phyloP scores from a whole-genome alignment of 495 filamentous ascomycete species.

The Xylaria grammica region DNA sequence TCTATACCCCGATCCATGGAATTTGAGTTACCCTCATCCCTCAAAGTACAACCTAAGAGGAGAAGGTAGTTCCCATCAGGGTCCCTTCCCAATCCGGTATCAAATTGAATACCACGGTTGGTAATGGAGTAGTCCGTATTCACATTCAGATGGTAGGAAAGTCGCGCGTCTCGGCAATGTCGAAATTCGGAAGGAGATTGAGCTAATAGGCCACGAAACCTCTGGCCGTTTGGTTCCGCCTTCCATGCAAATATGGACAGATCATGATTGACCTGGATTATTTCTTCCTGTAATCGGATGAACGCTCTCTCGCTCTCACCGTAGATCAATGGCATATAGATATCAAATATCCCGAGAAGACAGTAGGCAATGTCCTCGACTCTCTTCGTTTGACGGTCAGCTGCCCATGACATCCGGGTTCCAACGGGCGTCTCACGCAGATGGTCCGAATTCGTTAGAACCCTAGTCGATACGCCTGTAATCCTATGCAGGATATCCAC shows the following conservation, averaged over 20 bases:
- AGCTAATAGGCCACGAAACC: constrained; percentile 2
- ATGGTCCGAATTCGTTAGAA: background rate
- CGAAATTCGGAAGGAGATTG: constrained; percentile 11
- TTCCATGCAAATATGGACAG: constrained; percentile 25
- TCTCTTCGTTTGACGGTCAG: constrained; percentile 34
- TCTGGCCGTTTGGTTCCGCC: constrained; percentile 3
- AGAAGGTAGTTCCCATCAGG: constrained; percentile 1
- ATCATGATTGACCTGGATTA: constrained; percentile 27
- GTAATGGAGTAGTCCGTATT: constrained; percentile 7
- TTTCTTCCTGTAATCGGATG: constrained; percentile 34
- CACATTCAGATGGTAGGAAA: constrained; percentile 7
- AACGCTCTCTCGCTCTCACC: constrained; percentile 36
- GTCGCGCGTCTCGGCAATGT: background rate
- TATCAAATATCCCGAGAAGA: constrained; percentile 34
- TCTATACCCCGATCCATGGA: background rate
- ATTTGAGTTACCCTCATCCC: background rate
- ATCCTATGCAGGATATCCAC: background rate
- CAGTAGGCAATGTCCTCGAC: constrained; percentile 35
- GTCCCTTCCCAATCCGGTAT: constrained; percentile 1
- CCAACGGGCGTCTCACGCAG: constrained; percentile 12
- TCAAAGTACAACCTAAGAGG: constrained; percentile 1
- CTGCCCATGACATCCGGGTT: constrained; percentile 41
- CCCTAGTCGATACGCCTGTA: constrained; percentile 4
- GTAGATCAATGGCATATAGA: constrained; percentile 38
- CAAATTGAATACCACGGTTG: background rate